These are phyloP conservation scores for Nectriaceae sp. DNA, from an alignment of 2,329 filamentous ascomycete genomes.

Conservation along the genomic window DNA sequence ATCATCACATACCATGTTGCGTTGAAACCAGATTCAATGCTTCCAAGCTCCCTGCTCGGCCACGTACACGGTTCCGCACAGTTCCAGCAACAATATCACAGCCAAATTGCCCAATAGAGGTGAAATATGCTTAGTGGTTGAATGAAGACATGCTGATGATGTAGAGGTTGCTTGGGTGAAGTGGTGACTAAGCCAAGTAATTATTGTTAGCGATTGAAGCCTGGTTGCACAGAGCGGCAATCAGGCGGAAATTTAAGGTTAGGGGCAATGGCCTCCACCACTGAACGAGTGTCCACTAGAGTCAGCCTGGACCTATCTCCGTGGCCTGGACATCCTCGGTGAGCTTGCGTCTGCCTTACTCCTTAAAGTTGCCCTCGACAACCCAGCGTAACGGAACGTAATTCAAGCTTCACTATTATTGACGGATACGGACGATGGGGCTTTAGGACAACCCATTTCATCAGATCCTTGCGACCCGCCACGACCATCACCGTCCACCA, in stretches of 20 bases:
- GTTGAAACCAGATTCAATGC: too few species aligned
- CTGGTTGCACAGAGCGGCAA: constrained; percentile 24
- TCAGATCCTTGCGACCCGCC: constrained; percentile 14
- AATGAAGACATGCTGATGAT: too few species aligned
- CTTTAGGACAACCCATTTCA: constrained; percentile 14
- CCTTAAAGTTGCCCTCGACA: constrained; percentile 16
- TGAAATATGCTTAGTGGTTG: too few species aligned
- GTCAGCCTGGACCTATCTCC: constrained; percentile 17
- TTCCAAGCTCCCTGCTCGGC: too few species aligned
- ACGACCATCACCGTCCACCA: constrained; percentile 22
- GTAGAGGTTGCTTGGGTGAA: background rate
- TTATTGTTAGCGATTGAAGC: constrained; percentile 28
- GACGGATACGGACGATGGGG: constrained; percentile 20
- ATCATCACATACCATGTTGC: too few species aligned
- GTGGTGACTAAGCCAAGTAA: constrained; percentile 28
- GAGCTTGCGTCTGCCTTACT: constrained; percentile 23
- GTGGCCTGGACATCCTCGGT: constrained; percentile 16
- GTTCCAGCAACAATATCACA: too few species aligned
- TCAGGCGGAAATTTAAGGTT: constrained; percentile 26
- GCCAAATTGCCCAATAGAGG: too few species aligned
- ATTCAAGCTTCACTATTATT: constrained; percentile 11
- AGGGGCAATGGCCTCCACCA: constrained; percentile 8
- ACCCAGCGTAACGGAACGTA: constrained; percentile 10
- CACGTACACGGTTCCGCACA: too few species aligned
- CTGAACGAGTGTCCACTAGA: constrained; percentile 12